phyloP scores from a whole-genome alignment of 2,329 filamentous ascomycete genomes.

The Alternaria infectoria region DNA sequence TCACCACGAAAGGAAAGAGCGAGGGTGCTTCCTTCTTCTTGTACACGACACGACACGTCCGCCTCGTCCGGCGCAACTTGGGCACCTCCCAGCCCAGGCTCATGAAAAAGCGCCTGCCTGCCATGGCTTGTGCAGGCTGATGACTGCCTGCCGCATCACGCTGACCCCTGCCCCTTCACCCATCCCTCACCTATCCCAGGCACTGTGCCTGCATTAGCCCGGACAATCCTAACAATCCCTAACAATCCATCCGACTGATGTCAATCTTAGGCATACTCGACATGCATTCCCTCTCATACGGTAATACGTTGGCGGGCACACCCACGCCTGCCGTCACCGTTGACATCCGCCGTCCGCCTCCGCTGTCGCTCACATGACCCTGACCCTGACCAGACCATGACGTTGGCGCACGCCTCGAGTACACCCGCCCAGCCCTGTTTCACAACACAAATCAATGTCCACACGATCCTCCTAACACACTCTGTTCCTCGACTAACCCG shows the following conservation, averaged over 20 bases:
- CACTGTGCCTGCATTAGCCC: background rate
- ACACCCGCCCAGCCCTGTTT: background rate
- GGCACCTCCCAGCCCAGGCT: background rate
- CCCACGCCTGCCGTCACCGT: background rate
- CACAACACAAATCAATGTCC: background rate
- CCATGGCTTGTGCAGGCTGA: background rate
- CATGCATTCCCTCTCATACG: background rate
- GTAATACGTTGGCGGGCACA: background rate
- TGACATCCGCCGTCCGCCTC: background rate
- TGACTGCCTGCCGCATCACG: background rate
- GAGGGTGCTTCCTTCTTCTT: slow-evolving; percentile 15
- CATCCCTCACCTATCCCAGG: background rate
- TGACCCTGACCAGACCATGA: background rate
- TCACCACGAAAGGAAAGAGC: no score
- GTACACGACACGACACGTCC: slow-evolving; percentile 8
- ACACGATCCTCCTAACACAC: background rate
- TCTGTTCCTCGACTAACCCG: background rate
- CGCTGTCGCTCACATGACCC: background rate
- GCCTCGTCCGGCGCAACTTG: slow-evolving; percentile 5
- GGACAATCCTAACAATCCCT: background rate
- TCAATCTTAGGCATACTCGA: background rate
- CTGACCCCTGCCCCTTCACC: background rate
- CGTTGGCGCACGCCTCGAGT: background rate
- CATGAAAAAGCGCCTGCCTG: background rate
- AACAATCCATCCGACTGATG: background rate